Percentiles rank a stretch among this genome's conserved stretches.
Conservation (phyloP, 805 yeast genomes). For the Starmerella stigmatis region DNA sequence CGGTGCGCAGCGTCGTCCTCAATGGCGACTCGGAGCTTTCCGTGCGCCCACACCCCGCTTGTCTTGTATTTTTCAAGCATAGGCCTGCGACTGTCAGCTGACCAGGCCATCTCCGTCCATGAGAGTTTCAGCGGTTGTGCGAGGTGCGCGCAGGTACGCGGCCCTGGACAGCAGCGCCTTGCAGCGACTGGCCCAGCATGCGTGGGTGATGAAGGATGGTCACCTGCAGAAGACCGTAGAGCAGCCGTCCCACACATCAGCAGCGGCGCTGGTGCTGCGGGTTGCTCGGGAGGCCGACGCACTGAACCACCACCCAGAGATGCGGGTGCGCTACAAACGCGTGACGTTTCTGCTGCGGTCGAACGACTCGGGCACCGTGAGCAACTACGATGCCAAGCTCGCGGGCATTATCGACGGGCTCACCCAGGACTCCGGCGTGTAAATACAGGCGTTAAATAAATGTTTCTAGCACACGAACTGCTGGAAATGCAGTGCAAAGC, state of each 20-base stretch:
- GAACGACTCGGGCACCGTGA: slow-evolving; percentile 20
- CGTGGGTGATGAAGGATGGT: slow-evolving; percentile 15
- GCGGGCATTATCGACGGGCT: slow-evolving; percentile 17
- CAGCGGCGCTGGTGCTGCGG: slow-evolving; percentile 20
- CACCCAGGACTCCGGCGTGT: background rate
- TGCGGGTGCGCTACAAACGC: slow-evolving; percentile 18
- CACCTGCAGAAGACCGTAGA: slow-evolving; percentile 17
- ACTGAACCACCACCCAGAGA: slow-evolving; percentile 24
- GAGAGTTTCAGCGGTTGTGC: background rate
- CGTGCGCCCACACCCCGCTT: no score
- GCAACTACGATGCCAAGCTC: slow-evolving; percentile 19
- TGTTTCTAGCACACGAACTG: no score
- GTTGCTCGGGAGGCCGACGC: slow-evolving; percentile 21
- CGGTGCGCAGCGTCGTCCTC: no score
- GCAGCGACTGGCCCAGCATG: slow-evolving; percentile 4
- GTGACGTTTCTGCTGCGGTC: slow-evolving; percentile 20
- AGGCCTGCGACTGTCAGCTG: background rate
- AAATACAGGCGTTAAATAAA: no score
- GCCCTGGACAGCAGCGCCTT: slow-evolving; percentile 2
- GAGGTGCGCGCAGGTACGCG: background rate
- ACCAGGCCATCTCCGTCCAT: background rate
- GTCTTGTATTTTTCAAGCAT: no score
- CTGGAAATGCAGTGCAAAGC: no score
- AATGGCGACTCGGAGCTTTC: no score
- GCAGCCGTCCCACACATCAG: slow-evolving; percentile 21